Conservation (phyloP, 2,329 filamentous ascomycete genomes). For the Periconia sp. region DNA sequence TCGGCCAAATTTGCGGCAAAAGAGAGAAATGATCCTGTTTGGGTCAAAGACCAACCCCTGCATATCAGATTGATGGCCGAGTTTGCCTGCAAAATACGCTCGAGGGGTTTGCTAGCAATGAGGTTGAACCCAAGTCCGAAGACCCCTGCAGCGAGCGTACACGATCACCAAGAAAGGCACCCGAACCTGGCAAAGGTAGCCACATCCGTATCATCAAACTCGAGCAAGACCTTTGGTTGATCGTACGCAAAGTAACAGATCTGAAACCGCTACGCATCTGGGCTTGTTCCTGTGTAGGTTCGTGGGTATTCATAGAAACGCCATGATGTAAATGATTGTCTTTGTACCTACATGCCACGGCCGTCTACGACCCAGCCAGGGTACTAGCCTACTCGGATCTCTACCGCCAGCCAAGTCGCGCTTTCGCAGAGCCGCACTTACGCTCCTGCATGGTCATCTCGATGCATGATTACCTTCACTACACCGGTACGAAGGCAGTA, state of each 20-base stretch:
- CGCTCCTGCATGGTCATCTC: not conserved
- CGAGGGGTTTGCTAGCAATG: not conserved
- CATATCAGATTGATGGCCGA: not conserved
- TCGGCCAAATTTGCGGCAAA: not conserved
- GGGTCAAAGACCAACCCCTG: not conserved
- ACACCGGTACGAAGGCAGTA: not conserved
- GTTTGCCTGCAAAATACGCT: not conserved
- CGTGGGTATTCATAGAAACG: not conserved
- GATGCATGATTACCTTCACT: not conserved
- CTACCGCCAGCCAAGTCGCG: not conserved
- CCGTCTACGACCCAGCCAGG: too few relatives aligned
- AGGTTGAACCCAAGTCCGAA: constrained; percentile 3
- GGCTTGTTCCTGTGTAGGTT: not conserved
- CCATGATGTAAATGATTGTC: too few relatives aligned
- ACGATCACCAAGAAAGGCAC: not conserved
- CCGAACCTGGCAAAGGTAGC: not conserved
- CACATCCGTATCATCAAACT: constrained; percentile 1
- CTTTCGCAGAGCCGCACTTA: not conserved
- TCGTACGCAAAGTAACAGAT: not conserved
- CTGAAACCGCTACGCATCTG: not conserved
- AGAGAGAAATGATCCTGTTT: not conserved
- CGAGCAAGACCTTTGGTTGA: not conserved
- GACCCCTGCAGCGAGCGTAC: not conserved
- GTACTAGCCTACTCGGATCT: too few relatives aligned
- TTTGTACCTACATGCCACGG: too few relatives aligned